Percentiles rank a stretch among this genome's conserved stretches.
Conservation (phyloP, 1,284 basidiomycete genomes). For the Microbotryum violaceum region DNA sequence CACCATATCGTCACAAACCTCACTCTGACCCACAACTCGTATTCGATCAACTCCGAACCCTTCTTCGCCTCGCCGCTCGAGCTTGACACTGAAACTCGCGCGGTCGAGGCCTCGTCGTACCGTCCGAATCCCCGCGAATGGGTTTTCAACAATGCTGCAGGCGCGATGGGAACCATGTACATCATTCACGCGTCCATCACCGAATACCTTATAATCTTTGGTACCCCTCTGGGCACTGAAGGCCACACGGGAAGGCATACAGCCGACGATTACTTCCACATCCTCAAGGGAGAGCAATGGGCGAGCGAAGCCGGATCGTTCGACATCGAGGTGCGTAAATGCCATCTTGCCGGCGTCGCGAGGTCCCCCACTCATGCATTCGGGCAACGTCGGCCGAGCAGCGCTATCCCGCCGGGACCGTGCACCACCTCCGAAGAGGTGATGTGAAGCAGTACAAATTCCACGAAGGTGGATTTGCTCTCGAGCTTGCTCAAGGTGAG, state of each 20-base stretch:
- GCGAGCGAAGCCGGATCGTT: constrained; percentile 75
- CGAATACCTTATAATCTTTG: constrained; percentile 77
- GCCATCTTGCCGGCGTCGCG: neutral
- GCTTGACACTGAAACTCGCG: constrained; percentile 1
- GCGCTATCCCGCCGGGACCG: constrained; percentile 69
- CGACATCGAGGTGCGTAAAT: constrained; percentile 57
- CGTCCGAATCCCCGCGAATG: constrained; percentile 56
- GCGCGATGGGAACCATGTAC: constrained; percentile 97
- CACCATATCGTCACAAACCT: constrained; percentile 67
- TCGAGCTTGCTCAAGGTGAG: constrained; percentile 86
- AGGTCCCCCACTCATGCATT: neutral
- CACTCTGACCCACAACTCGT: constrained; percentile 40
- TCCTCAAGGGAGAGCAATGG: constrained; percentile 85
- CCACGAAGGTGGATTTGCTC: constrained; percentile 87
- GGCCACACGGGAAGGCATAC: constrained; percentile 91
- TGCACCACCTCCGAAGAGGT: constrained; percentile 75
- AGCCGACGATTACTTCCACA: constrained; percentile 96
- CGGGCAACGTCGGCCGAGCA: constrained; percentile 12
- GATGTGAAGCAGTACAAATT: constrained; percentile 94
- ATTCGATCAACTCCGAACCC: constrained; percentile 49
- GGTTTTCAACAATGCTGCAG: constrained; percentile 97
- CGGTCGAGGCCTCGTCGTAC: constrained; percentile 18
- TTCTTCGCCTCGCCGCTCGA: constrained; percentile 14
- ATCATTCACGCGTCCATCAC: constrained; percentile 68
- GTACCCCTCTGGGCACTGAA: constrained; percentile 91